A percentile compares a stretch with the other conserved stretches of the same genome.
phyloP scores from a whole-genome alignment of 1,284 basidiomycete genomes.

The Trichosporon sp. region DNA sequence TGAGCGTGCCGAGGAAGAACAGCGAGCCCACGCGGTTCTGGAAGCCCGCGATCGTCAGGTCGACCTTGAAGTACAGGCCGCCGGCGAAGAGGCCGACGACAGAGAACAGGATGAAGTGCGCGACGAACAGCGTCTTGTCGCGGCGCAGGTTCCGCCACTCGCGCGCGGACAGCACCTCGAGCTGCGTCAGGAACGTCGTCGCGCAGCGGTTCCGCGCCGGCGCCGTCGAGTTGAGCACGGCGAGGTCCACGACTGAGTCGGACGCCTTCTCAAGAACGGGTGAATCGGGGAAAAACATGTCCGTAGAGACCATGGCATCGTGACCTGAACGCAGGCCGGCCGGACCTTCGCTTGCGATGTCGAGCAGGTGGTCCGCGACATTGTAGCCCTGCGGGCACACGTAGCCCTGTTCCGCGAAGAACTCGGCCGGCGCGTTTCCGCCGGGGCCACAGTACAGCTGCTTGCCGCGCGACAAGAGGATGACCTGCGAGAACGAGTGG shows the following conservation, averaged over 20 bases:
- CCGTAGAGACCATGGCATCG: not conserved
- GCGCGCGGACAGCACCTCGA: constrained; percentile 68
- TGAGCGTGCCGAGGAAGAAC: constrained; percentile 81
- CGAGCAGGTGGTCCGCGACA: constrained; percentile 80
- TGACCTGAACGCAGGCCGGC: constrained; percentile 3
- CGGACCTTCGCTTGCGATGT: constrained; percentile 64
- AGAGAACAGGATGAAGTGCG: constrained; percentile 65
- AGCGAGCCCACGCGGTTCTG: constrained; percentile 81
- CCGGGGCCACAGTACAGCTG: constrained; percentile 77
- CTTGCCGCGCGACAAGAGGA: constrained; percentile 70
- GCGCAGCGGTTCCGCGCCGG: constrained; percentile 23
- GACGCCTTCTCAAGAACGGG: not conserved
- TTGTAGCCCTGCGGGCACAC: constrained; percentile 71
- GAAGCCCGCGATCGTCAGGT: constrained; percentile 77
- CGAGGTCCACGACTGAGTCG: not conserved
- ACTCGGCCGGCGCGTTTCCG: constrained; percentile 59
- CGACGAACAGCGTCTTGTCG: constrained; percentile 73
- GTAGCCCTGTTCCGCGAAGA: constrained; percentile 57
- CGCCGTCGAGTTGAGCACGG: not conserved
- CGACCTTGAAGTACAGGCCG: constrained; percentile 76
- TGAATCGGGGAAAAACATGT: not conserved
- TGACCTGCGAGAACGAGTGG: constrained; percentile 73
- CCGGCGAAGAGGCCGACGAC: constrained; percentile 74
- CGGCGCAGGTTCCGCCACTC: constrained; percentile 76
- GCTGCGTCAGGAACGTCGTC: constrained; percentile 77